A percentile compares a stretch with the other conserved stretches of the same genome.
Evolutionary conservation across 345 rosid species (phyloP).

Genomic region (Populus ilicifolia): DNA sequence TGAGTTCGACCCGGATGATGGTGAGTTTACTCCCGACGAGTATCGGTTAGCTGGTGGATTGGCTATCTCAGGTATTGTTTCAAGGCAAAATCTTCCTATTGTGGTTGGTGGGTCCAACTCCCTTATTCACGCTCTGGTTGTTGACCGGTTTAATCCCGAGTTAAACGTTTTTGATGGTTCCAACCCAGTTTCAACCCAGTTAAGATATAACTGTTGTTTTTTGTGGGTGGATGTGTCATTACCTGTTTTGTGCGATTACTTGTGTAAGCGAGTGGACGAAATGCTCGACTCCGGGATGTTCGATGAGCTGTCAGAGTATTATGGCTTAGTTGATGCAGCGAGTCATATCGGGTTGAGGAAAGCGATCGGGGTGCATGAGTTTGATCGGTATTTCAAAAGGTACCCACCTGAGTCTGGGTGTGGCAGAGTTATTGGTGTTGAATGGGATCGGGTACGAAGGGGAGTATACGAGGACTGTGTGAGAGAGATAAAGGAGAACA

Average conservation of each 20-base stretch:
- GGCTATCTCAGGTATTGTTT: constrained; percentile 36
- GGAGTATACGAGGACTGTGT: constrained; percentile 63
- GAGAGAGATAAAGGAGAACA: constrained; percentile 68
- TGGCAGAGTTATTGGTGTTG: constrained; percentile 12
- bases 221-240: constrained; percentile 79
- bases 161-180: constrained; percentile 44
- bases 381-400: constrained; percentile 48
- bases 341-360: constrained; percentile 51
- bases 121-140: constrained; percentile 63
- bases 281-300: constrained; percentile 92
- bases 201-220: constrained; percentile 75
- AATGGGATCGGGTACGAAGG: constrained; percentile 29
- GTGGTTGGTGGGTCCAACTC: constrained; percentile 95
- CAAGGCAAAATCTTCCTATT: constrained; percentile 50
- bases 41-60: constrained; percentile 53
- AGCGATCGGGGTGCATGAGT: constrained; percentile 93
- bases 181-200: constrained; percentile 30
- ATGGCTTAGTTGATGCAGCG: constrained; percentile 27
- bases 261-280: constrained; percentile 68
- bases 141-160: constrained; percentile 48
- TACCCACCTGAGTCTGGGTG: constrained; percentile 35
- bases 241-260: constrained; percentile 57
- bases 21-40: constrained; percentile 47
- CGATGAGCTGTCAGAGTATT: constrained; percentile 55
- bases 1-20: constrained; percentile 32